These are phyloP conservation scores for Candida frijolesensis DNA, from an alignment of 1,139 yeast genomes.

Conservation along the genomic window DNA sequence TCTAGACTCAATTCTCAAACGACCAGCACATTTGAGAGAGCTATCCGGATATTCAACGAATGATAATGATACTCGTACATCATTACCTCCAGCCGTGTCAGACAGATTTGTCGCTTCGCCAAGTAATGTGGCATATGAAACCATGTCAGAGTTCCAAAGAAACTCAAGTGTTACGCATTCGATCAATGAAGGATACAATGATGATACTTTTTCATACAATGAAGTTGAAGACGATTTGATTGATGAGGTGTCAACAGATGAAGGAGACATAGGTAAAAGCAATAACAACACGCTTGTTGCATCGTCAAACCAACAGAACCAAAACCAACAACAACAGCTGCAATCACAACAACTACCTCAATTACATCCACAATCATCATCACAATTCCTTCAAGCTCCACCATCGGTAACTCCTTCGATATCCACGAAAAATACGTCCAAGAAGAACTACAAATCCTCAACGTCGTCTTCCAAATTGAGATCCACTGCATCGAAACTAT, in stretches of 20 bases:
- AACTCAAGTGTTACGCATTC: slow-evolving; percentile 12
- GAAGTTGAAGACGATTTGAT: slow-evolving; percentile 32
- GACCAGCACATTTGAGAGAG: slow-evolving; percentile 14
- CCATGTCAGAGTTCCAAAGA: slow-evolving; percentile 5
- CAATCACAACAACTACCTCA: slow-evolving; percentile 8
- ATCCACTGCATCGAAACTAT: slow-evolving; percentile 70
- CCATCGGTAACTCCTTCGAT: slow-evolving; percentile 19
- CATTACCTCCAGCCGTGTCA: background rate
- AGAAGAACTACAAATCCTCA: slow-evolving; percentile 31
- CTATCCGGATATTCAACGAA: slow-evolving; percentile 15
- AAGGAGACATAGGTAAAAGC: slow-evolving; percentile 25
- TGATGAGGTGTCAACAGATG: slow-evolving; percentile 37
- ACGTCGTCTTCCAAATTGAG: slow-evolving; percentile 46
- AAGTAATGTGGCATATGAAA: background rate
- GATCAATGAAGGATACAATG: slow-evolving; percentile 16
- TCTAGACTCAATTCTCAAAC: slow-evolving; percentile 18
- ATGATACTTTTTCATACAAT: slow-evolving; percentile 31
- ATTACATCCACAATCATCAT: slow-evolving; percentile 3
- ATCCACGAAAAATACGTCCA: slow-evolving; percentile 27
- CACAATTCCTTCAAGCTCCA: slow-evolving; percentile 6
- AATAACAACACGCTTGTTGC: slow-evolving; percentile 13
- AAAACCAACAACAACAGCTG: slow-evolving; percentile 6
- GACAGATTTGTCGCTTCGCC: slow-evolving; percentile 5
- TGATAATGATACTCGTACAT: slow-evolving; percentile 9
- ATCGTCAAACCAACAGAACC: slow-evolving; percentile 7